These are phyloP conservation scores for Golubevia sp. DNA, from an alignment of 1,284 basidiomycete species.

Conservation along the genomic window DNA sequence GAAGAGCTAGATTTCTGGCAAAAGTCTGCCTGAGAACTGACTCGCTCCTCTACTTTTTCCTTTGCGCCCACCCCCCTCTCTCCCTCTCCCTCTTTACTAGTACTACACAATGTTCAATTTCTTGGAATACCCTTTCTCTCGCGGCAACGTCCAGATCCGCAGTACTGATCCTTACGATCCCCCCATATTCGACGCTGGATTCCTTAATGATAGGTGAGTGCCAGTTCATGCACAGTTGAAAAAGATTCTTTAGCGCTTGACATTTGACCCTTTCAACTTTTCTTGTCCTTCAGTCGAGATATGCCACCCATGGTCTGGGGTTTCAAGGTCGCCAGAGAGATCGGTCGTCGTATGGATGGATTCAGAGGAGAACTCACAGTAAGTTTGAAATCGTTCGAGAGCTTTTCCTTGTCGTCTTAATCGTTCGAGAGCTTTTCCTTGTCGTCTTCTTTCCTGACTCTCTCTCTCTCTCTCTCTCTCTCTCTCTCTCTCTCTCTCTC, in stretches of 20 bases:
- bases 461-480: too few species aligned
- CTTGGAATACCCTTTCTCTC: constrained; percentile 12
- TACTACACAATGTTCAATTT: constrained; percentile 65
- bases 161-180: constrained; percentile 70
- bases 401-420: too few species aligned
- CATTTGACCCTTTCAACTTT: too few species aligned
- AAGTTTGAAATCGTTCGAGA: too few species aligned
- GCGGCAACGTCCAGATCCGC: constrained; percentile 67
- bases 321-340: constrained; percentile 75
- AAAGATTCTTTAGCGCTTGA: too few species aligned
- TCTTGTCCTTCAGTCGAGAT: too few species aligned
- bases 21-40: too few species aligned
- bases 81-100: constrained; percentile 71
- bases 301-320: constrained; percentile 71
- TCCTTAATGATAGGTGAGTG: constrained; percentile 79
- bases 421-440: too few species aligned
- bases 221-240: too few species aligned
- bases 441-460: not conserved
- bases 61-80: constrained; percentile 74
- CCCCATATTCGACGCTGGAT: constrained; percentile 72
- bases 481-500: too few species aligned
- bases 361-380: constrained; percentile 40
- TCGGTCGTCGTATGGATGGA: constrained; percentile 74
- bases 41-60: too few species aligned
- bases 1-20: too few species aligned